A percentile compares a stretch with the other conserved stretches of the same genome.
Evolutionary conservation across 2,329 filamentous ascomycete species (phyloP).

Genomic region (Grosmannia huntii): DNA sequence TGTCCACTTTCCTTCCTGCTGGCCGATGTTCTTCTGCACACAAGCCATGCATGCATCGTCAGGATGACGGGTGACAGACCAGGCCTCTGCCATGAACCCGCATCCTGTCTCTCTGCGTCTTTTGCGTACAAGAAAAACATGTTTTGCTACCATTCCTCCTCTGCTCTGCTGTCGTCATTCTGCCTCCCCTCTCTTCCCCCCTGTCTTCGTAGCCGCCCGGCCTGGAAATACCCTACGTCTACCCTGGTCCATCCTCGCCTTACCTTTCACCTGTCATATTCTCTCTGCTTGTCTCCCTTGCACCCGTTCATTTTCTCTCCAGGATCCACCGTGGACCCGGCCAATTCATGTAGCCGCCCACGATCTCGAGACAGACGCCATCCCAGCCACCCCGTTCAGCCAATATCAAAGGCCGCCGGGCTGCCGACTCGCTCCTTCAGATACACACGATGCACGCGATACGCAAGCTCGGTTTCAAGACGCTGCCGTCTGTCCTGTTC

Average conservation of each 20-base stretch:
- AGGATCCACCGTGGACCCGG: not conserved
- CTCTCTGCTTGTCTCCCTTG: no score
- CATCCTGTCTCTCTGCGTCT: no score
- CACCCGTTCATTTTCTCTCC: not conserved
- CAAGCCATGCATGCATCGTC: no score
- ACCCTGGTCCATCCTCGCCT: not conserved
- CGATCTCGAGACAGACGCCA: not conserved
- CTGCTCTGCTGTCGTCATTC: no score
- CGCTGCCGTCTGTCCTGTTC: constrained; percentile 9
- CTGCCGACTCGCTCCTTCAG: constrained; percentile 28
- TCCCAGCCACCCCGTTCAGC: constrained; percentile 32
- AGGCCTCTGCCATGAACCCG: no score
- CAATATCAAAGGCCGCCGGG: constrained; percentile 36
- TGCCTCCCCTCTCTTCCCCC: not conserved
- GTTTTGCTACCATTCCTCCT: no score
- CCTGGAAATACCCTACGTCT: no score
- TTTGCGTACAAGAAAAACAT: no score
- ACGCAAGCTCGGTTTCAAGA: constrained; percentile 41
- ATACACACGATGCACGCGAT: constrained; percentile 26
- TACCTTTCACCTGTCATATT: not conserved
- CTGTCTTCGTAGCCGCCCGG: not conserved
- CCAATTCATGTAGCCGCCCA: not conserved
- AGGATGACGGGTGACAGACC: no score
- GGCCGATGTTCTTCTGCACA: no score
- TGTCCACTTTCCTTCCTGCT: not conserved